Conservation (phyloP, 306 rosid genomes). For the Echinosophora koreensis region DNA sequence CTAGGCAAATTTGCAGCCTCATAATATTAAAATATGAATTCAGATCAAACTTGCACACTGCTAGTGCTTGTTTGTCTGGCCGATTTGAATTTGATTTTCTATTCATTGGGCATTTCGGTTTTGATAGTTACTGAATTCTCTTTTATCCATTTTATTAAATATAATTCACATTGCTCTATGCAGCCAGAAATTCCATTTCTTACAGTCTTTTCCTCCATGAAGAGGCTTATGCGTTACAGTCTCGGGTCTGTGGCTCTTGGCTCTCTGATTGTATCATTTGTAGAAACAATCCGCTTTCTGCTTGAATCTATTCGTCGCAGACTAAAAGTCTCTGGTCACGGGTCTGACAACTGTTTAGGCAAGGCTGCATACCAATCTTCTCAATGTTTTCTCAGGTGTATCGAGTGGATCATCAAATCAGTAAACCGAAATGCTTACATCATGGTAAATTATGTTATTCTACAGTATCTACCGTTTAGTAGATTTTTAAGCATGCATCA, state of each 20-base stretch:
- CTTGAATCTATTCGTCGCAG: constrained; percentile 91
- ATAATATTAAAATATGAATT: not conserved
- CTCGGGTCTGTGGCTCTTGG: constrained; percentile 96
- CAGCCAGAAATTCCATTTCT: constrained; percentile 94
- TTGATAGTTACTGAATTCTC: constrained; percentile 8
- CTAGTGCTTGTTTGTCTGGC: constrained; percentile 28
- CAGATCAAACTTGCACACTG: constrained; percentile 10
- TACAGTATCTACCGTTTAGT: constrained; percentile 7
- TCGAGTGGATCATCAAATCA: constrained; percentile 92
- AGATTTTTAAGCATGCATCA: constrained; percentile 26
- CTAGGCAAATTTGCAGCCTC: constrained; percentile 26
- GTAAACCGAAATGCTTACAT: constrained; percentile 96
- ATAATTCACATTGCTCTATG: constrained; percentile 47
- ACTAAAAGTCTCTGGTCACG: constrained; percentile 68
- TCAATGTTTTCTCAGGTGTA: constrained; percentile 68
- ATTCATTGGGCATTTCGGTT: constrained; percentile 7
- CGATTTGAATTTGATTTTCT: constrained; percentile 18
- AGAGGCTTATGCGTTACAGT: constrained; percentile 78
- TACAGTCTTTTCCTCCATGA: constrained; percentile 92
- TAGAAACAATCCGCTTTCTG: constrained; percentile 89
- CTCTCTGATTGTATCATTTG: constrained; percentile 85
- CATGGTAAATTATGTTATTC: constrained; percentile 67
- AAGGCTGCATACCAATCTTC: constrained; percentile 67
- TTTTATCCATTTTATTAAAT: constrained; percentile 35
- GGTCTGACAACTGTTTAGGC: constrained; percentile 72